phyloP scores from a whole-genome alignment of 2,329 filamentous ascomycete species.

The Colletotrichum viniferum region DNA sequence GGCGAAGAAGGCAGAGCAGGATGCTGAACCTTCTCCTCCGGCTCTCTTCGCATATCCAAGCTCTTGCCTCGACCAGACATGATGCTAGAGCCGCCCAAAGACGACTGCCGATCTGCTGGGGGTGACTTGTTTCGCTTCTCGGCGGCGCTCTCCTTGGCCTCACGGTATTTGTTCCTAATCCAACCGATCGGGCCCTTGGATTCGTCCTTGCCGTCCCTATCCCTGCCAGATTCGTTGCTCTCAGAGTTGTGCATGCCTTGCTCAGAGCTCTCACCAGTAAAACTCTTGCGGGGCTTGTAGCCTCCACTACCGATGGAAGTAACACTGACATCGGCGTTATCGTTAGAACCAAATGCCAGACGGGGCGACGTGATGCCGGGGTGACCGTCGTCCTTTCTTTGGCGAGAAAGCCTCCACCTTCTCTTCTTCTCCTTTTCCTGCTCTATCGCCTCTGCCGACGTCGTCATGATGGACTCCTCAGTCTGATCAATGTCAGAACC shows the following conservation, averaged over 20 bases:
- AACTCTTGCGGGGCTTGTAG: constrained; percentile 52
- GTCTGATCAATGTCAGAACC: constrained; percentile 79
- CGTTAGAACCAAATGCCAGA: constrained; percentile 62
- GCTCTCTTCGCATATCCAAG: constrained; percentile 41
- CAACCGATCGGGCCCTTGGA: constrained; percentile 58
- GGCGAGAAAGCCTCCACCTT: constrained; percentile 74
- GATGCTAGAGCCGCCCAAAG: constrained; percentile 27
- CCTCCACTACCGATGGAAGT: constrained; percentile 70
- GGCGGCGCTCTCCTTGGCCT: constrained; percentile 61
- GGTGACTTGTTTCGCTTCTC: constrained; percentile 62
- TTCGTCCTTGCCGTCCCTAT: constrained; percentile 51
- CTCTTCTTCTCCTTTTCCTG: constrained; percentile 72
- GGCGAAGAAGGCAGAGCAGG: background rate
- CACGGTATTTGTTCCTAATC: constrained; percentile 65
- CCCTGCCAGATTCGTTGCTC: constrained; percentile 37
- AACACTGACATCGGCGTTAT: constrained; percentile 67
- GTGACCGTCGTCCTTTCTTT: constrained; percentile 58
- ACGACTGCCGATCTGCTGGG: constrained; percentile 42
- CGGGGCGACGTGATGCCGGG: constrained; percentile 47
- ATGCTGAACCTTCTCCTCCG: constrained; percentile 30
- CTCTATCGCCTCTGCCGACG: constrained; percentile 37
- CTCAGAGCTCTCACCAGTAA: constrained; percentile 57
- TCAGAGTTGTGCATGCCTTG: constrained; percentile 43
- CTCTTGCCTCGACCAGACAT: constrained; percentile 41
- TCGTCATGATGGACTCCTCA: constrained; percentile 56